Evolutionary conservation across 1,284 basidiomycete species (phyloP).

Genomic region (Austropuccinia psidii): DNA sequence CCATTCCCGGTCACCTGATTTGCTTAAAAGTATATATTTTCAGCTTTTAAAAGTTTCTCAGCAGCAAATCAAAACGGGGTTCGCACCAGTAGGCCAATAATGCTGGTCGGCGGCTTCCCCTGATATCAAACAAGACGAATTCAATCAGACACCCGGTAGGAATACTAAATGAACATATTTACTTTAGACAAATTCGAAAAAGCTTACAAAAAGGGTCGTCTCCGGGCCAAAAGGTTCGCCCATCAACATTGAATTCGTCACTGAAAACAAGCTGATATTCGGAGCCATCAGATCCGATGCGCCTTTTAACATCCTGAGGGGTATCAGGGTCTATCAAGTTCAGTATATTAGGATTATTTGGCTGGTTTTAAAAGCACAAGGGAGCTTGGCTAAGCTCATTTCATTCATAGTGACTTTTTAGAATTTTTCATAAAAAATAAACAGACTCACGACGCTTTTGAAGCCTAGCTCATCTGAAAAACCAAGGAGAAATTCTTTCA

Average conservation of each 20-base stretch:
- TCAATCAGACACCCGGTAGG: neutral
- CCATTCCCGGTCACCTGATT: conserved; percentile 42
- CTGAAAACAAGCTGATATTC: conserved; percentile 47
- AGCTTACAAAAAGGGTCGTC: conserved; percentile 46
- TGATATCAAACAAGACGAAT: neutral
- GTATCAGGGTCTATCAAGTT: conserved; percentile 46
- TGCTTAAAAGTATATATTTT: neutral
- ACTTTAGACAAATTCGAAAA: neutral
- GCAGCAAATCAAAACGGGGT: neutral
- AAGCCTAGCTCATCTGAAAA: neutral
- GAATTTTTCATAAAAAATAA: neutral
- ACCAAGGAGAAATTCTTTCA: conserved; percentile 8
- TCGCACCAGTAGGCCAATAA: conserved; percentile 27
- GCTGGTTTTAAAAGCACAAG: neutral
- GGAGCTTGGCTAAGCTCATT: no score
- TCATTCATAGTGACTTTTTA: neutral
- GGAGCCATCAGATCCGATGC: conserved; percentile 41
- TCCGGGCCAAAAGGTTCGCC: conserved; percentile 47
- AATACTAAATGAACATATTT: neutral
- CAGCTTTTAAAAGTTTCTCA: neutral
- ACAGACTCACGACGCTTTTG: neutral
- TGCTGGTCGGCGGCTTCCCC: conserved; percentile 33
- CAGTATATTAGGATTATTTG: conserved; percentile 18
- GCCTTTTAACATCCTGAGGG: conserved; percentile 39
- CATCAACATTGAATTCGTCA: conserved; percentile 47